Conservation (phyloP, 192 early-diverging fungal species). For the Backusella morwellensis region DNA sequence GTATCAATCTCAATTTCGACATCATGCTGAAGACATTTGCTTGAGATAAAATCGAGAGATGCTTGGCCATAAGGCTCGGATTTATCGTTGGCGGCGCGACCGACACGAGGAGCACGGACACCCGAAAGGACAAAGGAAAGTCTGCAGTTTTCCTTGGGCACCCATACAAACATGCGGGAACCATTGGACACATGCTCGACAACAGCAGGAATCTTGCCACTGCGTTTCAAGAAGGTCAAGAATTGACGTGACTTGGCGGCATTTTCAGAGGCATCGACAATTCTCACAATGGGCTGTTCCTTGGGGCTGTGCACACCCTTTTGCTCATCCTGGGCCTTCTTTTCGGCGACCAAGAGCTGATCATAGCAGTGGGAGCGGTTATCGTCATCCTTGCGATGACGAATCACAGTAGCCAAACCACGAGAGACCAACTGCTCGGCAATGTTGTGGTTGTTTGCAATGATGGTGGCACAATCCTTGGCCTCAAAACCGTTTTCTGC, state of each 20-base stretch:
- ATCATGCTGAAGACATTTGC: slow-evolving; percentile 82
- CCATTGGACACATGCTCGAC: slow-evolving; percentile 87
- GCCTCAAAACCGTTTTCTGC: slow-evolving; percentile 82
- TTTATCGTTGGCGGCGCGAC: slow-evolving; percentile 63
- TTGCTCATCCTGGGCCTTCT: slow-evolving; percentile 52
- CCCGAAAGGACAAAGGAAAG: slow-evolving; percentile 86
- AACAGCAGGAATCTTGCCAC: slow-evolving; percentile 73
- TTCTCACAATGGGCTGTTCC: slow-evolving; percentile 68
- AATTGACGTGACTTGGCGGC: slow-evolving; percentile 84
- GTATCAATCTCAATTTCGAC: slow-evolving; percentile 88
- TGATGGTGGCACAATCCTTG: slow-evolving; percentile 86
- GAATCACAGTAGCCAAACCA: slow-evolving; percentile 79
- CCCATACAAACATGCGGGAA: slow-evolving; percentile 76
- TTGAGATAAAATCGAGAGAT: slow-evolving; percentile 67
- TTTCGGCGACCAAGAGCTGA: slow-evolving; percentile 77
- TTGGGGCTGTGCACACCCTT: slow-evolving; percentile 88
- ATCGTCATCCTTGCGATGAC: slow-evolving; percentile 82
- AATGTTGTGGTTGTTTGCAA: slow-evolving; percentile 56
- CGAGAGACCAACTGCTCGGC: slow-evolving; percentile 57
- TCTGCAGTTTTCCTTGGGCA: slow-evolving; percentile 84
- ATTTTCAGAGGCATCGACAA: slow-evolving; percentile 81
- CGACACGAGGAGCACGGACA: slow-evolving; percentile 81
- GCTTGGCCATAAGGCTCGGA: slow-evolving; percentile 87
- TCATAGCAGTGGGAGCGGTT: slow-evolving; percentile 87
- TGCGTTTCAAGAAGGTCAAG: slow-evolving; percentile 78